Base-by-base conservation (phyloP, 2,329 filamentous ascomycete species). In the Harringtonia aguacate region DNA sequence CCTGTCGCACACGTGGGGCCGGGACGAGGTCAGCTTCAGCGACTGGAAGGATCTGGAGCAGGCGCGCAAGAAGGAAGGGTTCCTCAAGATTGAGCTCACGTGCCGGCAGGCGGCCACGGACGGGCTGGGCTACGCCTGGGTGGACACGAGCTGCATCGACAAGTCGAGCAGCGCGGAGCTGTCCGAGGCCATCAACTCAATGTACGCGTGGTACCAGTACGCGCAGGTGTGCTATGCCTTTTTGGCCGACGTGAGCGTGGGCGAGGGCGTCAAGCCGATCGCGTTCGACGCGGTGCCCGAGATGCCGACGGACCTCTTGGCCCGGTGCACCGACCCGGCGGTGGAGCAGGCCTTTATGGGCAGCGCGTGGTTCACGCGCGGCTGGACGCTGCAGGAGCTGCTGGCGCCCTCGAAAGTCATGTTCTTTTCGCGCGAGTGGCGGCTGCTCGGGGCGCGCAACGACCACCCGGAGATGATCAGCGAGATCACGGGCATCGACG, bases 101-200 rank as follows among this genome's bases (percentile, higher is more conserved):
- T 52, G 49, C 36, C 37, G 48, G 31, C 49, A 53, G 9, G 56
- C 58, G 4, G 8, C 21, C 5, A 43, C 45, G 6, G 58, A 62
- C 39, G 53, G 51, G 8, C 43, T 58, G 4, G 48, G 33, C 7
- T 63, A 60, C 33, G 48, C 55, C n/a, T 65, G 62, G 62, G 52
- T 62, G 5, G 62, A 65, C 48, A 64, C 61, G 2, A 62, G 57
- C 49, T 65, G 62, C 42, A 64, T 65, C 44, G 57, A 63, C 47
- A 63, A 63, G 46, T 47, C 47, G 1, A 59, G 54, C 45, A 59
- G 54, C 36, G 51, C 59, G 0, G 62, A 64, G 51, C 51, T 65
- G 2, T 57, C 57, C 3, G 57, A 63, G 43, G 57, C 59, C 5
- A 62, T 51, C 46, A 51, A 52, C 41, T 47, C 44, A 39, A 52